Evolutionary conservation across 2,329 filamentous ascomycete genomes (phyloP).

Genomic region (Teratosphaeria destructans): DNA sequence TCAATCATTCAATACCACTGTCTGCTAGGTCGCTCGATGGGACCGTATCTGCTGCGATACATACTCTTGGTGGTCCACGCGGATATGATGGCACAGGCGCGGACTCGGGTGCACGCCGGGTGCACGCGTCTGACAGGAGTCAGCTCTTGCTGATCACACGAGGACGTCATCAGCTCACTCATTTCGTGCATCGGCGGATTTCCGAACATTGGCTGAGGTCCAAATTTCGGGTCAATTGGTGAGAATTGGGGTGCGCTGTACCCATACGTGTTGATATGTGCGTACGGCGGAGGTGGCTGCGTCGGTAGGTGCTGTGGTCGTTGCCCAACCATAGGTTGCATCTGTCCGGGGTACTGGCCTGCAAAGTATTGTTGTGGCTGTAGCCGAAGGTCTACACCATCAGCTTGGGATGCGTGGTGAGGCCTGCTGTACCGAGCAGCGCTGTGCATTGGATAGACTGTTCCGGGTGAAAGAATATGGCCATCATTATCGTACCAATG

Average conservation of each 20-base stretch:
- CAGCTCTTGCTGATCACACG: not conserved
- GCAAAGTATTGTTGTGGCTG: not conserved
- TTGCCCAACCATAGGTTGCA: not conserved
- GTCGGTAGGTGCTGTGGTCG: not conserved
- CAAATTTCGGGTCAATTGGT: constrained; percentile 15
- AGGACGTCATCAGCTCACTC: constrained; percentile 6
- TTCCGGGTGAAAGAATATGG: constrained; percentile 4
- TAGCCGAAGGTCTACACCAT: not conserved
- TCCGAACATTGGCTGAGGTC: constrained; percentile 10
- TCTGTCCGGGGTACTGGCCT: not conserved
- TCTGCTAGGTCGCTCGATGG: not conserved
- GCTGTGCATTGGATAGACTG: constrained; percentile 11
- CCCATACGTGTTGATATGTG: constrained; percentile 15
- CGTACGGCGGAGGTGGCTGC: constrained; percentile 12
- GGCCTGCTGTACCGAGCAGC: constrained; percentile 10
- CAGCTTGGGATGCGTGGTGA: constrained; percentile 4
- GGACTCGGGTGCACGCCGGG: constrained; percentile 11
- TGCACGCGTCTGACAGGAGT: constrained; percentile 10
- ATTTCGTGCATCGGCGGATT: constrained; percentile 7
- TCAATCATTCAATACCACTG: not conserved
- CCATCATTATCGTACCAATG: constrained; percentile 3
- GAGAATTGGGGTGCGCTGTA: constrained; percentile 15
- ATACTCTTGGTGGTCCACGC: constrained; percentile 43
- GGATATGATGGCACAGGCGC: constrained; percentile 30
- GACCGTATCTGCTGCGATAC: not conserved